Percentiles rank a stretch among this genome's conserved stretches.
These are phyloP conservation scores for Exsudoporus frostii DNA, from an alignment of 768 basidiomycete species.

Conservation along the genomic window DNA sequence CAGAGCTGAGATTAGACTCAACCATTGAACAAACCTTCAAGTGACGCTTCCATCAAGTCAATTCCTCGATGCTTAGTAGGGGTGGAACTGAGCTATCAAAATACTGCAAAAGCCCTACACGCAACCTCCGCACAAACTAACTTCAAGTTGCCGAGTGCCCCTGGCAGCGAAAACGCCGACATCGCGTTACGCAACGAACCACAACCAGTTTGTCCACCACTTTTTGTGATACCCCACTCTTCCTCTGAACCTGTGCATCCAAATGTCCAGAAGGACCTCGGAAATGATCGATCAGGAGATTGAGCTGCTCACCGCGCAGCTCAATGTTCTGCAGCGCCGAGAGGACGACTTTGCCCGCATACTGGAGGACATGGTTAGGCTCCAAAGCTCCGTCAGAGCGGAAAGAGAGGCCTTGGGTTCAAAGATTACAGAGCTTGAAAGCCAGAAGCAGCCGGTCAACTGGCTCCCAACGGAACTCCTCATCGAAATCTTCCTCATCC, in stretches of 20 bases:
- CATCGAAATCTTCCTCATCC: constrained; percentile 40
- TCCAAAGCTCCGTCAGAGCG: constrained; percentile 34
- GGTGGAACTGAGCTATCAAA: too few species aligned
- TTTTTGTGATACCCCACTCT: not conserved
- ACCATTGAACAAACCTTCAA: not conserved
- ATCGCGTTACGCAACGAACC: not conserved
- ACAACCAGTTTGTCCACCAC: not conserved
- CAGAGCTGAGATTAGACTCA: not conserved
- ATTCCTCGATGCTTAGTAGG: too few species aligned
- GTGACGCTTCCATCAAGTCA: not conserved
- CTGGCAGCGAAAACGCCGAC: not conserved
- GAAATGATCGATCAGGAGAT: constrained; percentile 37
- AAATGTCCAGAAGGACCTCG: constrained; percentile 21
- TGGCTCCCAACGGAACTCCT: constrained; percentile 52
- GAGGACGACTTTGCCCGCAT: constrained; percentile 42
- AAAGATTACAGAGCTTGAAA: constrained; percentile 35
- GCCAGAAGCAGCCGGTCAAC: constrained; percentile 44
- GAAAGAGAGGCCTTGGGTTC: constrained; percentile 34
- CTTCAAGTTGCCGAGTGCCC: not conserved
- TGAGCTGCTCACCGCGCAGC: constrained; percentile 36
- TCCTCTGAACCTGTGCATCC: not conserved
- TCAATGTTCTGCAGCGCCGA: constrained; percentile 34
- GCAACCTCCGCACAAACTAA: not conserved
- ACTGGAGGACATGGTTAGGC: constrained; percentile 37
- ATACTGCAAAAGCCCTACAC: too few species aligned